Base-by-base conservation (phyloP, 768 basidiomycete genomes). In the Astraeus odoratus region DNA sequence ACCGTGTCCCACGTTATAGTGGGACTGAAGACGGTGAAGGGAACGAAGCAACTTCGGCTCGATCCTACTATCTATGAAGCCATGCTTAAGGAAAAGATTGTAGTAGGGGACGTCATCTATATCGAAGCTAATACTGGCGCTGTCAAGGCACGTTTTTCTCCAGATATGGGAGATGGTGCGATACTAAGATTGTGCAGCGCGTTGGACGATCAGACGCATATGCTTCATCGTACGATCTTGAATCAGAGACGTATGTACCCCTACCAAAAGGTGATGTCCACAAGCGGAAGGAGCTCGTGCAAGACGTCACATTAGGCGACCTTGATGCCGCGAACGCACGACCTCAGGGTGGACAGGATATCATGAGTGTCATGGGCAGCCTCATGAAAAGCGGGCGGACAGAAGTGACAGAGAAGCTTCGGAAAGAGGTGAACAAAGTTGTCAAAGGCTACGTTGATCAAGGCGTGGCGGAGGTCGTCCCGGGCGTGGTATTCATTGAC, bases 1-100 rank as follows among this genome's bases (percentile, higher is more conserved):
- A 97, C 95, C 2, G 88, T 98, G 42, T 92, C 92, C n/a, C 94
- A 97, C 65, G 95, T 98, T 58, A 73, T 98, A 45, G 85, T 98
- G 38, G 92, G 92, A 10, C 79, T 99, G 51, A 98, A 98, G 68
- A 96, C 95, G 0, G 86, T 80, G 51, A 88, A 75, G 46, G 90
- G 90, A 8, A 96, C 93, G 12, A 98, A 98, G 63, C 93, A 96
- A 57, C 77, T 98, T 8, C 78, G 94, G 25, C 67, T 98, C 18
- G 95, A 98, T 62, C 95, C 95, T 8, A 86, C 78, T 31, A 94
- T 98, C 54, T 98, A 99, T 63, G 94, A 99, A 64, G 86, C 91
- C 7, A 96, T 99, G 42, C 76, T 96, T 51, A 97, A 97, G 69
- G 96, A 98, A 64, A 91, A 94, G 61, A 89, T 99, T 18, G 82